Conservation (phyloP, 2,329 filamentous ascomycete species). For the Colletotrichum cuscutae region DNA sequence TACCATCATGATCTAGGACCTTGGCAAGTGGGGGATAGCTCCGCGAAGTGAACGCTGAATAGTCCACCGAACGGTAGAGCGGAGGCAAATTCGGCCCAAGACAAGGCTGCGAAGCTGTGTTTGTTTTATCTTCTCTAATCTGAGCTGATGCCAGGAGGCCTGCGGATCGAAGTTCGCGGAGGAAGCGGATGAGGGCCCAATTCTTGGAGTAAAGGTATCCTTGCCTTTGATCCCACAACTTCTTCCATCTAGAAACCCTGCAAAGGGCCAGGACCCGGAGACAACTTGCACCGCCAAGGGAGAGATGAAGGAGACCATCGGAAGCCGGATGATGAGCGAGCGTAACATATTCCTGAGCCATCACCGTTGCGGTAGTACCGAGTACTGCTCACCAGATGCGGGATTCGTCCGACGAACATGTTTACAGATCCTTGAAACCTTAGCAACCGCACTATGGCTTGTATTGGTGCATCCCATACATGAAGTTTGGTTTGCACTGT, state of each 20-base stretch:
- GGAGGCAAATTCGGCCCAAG: neutral
- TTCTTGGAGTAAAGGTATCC: neutral
- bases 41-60: neutral
- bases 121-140: neutral
- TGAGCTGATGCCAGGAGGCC: neutral
- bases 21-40: neutral
- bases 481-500: slow-evolving; percentile 5
- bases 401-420: slow-evolving; percentile 10
- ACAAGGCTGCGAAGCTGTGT: neutral
- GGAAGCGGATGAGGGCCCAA: neutral
- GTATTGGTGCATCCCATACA: neutral
- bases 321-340: neutral
- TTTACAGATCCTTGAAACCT: neutral
- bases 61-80: neutral
- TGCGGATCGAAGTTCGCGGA: neutral
- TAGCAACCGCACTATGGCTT: neutral
- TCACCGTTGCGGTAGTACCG: neutral
- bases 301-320: neutral
- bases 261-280: neutral
- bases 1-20: slow-evolving; percentile 8
- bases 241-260: too few relatives aligned
- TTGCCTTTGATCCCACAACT: neutral
- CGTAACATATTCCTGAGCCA: neutral
- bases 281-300: neutral
- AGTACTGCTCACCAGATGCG: neutral